Evolutionary conservation across 2,329 filamentous ascomycete genomes (phyloP).

Genomic region (Hymenoscyphus linearis): DNA sequence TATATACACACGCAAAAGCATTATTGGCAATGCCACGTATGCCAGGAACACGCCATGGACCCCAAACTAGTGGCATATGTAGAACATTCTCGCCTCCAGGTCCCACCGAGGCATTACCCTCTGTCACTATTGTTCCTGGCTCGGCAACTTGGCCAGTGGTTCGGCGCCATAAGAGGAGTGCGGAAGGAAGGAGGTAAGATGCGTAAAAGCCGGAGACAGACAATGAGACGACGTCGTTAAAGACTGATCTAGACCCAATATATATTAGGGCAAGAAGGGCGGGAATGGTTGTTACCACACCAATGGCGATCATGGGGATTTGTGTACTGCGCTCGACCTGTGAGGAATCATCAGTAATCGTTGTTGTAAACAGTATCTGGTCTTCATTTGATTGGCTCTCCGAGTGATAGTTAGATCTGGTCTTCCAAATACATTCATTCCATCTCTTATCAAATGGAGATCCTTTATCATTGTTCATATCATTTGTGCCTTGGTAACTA

Average conservation of each 20-base stretch:
- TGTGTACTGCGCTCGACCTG: constrained; percentile 9
- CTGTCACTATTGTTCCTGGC: background rate
- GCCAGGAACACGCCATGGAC: constrained; percentile 49
- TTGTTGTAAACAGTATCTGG: too few species aligned
- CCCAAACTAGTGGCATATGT: constrained; percentile 40
- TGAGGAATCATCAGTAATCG: too few species aligned
- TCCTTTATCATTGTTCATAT: too few species aligned
- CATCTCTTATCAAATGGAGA: too few species aligned
- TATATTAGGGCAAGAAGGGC: constrained; percentile 33
- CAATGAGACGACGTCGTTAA: constrained; percentile 41
- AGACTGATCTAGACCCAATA: constrained; percentile 36
- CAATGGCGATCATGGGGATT: constrained; percentile 14
- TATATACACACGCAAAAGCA: constrained; percentile 46
- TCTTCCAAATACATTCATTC: too few species aligned
- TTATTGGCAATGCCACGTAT: constrained; percentile 49
- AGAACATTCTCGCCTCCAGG: constrained; percentile 2
- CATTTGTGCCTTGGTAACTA: too few species aligned
- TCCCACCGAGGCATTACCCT: constrained; percentile 8
- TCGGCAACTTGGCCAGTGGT: constrained; percentile 27
- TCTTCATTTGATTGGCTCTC: too few species aligned
- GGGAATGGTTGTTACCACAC: constrained; percentile 29
- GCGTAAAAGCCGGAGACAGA: constrained; percentile 39
- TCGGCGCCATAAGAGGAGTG: constrained; percentile 38
- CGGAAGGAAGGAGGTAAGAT: constrained; percentile 38
- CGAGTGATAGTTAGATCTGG: too few species aligned